Conservation (phyloP, 2,329 filamentous ascomycete species). For the Aspergillus sp. region DNA sequence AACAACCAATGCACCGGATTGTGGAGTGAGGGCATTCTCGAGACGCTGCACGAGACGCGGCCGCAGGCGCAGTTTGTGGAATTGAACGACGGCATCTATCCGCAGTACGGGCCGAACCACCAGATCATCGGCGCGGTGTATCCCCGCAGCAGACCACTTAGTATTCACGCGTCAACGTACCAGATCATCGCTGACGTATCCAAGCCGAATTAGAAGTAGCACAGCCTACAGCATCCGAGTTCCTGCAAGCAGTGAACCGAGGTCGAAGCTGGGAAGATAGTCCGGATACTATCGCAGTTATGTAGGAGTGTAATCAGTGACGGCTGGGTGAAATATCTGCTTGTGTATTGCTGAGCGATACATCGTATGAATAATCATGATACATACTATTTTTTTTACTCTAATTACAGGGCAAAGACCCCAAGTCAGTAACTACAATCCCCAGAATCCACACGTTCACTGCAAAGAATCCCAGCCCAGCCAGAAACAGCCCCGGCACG, state of each 20-base stretch:
- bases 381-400: too few species aligned
- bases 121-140: conserved; percentile 35
- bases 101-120: conserved; percentile 30
- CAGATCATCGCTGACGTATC: conserved; percentile 41
- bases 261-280: not conserved
- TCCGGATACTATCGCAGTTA: not conserved
- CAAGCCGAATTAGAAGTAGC: conserved; percentile 21
- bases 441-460: conserved; percentile 87
- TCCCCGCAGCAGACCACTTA: conserved; percentile 37
- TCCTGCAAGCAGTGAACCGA: not conserved
- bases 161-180: conserved; percentile 41
- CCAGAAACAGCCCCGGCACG: conserved; percentile 75
- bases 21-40: conserved; percentile 68
- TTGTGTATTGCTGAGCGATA: conserved; percentile 1
- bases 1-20: conserved; percentile 65
- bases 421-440: conserved; percentile 69
- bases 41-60: conserved; percentile 58
- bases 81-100: conserved; percentile 62
- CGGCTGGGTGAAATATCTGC: not conserved
- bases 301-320: not conserved
- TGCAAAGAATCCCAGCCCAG: conserved; percentile 75
- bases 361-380: not conserved
- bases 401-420: conserved; percentile 6
- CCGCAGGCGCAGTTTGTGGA: conserved; percentile 61
- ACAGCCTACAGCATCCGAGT: not conserved